phyloP scores from a whole-genome alignment of 164 flowering plant genomes.

The Magnolia changhungtana region DNA sequence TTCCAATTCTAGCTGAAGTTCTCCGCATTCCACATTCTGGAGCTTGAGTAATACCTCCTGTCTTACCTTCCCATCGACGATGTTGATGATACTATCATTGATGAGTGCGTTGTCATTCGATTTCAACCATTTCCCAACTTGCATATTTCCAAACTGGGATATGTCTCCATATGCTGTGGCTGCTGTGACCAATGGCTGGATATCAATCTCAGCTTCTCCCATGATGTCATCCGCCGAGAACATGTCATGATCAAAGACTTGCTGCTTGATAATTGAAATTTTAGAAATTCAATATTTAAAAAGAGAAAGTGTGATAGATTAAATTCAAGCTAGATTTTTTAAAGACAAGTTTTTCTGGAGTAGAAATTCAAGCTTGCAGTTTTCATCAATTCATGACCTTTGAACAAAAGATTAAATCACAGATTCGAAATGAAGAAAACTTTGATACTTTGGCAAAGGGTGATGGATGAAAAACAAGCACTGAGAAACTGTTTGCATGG shows the following conservation, averaged over 20 bases:
- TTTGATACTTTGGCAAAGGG: too few relatives aligned
- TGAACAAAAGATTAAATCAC: too few relatives aligned
- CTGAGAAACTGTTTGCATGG: too few relatives aligned
- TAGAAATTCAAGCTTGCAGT: background rate
- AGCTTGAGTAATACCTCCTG: conserved; percentile 72
- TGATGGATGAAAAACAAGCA: too few relatives aligned
- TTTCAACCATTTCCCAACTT: conserved; percentile 94
- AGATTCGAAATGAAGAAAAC: too few relatives aligned
- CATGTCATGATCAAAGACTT: conserved; percentile 80
- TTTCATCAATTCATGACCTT: too few relatives aligned
- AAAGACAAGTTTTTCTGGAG: too few relatives aligned
- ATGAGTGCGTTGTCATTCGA: conserved; percentile 79
- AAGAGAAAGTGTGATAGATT: too few relatives aligned
- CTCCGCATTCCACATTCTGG: conserved; percentile 92
- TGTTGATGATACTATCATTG: conserved; percentile 77
- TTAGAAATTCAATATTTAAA: background rate
- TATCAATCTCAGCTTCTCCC: conserved; percentile 97
- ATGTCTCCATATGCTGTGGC: conserved; percentile 82
- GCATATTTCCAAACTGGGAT: conserved; percentile 81
- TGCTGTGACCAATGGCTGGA: conserved; percentile 85
- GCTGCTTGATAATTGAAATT: conserved; percentile 13
- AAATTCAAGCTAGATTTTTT: background rate
- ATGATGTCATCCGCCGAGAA: conserved; percentile 95
- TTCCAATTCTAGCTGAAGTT: conserved; percentile 68
- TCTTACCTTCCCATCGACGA: conserved; percentile 75